Conservation (phyloP, 2,329 filamentous ascomycete genomes). For the Cladophialophora yegresii region DNA sequence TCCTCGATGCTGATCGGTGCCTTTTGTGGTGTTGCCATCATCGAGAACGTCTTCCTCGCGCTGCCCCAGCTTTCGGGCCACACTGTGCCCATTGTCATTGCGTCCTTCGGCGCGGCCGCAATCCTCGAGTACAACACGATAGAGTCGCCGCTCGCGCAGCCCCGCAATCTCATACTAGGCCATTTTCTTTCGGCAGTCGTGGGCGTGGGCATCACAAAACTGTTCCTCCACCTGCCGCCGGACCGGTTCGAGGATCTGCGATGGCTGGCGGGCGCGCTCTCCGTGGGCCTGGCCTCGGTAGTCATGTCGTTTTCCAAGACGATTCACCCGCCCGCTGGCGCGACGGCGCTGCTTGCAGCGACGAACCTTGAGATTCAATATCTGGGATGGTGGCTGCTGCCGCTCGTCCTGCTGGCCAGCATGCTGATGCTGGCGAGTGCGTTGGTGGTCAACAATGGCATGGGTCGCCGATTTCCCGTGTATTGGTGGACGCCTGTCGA, state of each 20-base stretch:
- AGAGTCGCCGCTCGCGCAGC: constrained; percentile 71
- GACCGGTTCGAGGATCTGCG: constrained; percentile 54
- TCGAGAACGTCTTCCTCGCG: constrained; percentile 59
- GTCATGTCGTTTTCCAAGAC: constrained; percentile 72
- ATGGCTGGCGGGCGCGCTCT: constrained; percentile 66
- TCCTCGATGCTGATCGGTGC: constrained; percentile 67
- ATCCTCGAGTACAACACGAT: constrained; percentile 74
- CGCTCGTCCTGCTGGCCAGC: constrained; percentile 63
- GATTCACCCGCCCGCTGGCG: constrained; percentile 72
- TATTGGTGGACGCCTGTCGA: constrained; percentile 59
- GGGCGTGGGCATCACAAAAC: constrained; percentile 64
- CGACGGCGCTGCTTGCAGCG: constrained; percentile 70
- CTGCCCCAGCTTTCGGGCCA: constrained; percentile 57
- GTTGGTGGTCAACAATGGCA: constrained; percentile 68
- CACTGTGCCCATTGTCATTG: constrained; percentile 64
- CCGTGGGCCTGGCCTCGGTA: constrained; percentile 64
- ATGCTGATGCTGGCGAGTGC: constrained; percentile 64
- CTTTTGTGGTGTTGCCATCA: constrained; percentile 61
- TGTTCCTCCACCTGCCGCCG: constrained; percentile 58
- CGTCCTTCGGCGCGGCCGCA: constrained; percentile 72
- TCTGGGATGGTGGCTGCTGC: constrained; percentile 70
- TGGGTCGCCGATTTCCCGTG: constrained; percentile 61
- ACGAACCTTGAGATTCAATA: constrained; percentile 56
- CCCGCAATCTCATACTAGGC: constrained; percentile 68
- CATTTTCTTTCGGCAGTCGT: constrained; percentile 64